Base-by-base conservation (phyloP, 768 basidiomycete genomes). In the Crucibulum laeve region DNA sequence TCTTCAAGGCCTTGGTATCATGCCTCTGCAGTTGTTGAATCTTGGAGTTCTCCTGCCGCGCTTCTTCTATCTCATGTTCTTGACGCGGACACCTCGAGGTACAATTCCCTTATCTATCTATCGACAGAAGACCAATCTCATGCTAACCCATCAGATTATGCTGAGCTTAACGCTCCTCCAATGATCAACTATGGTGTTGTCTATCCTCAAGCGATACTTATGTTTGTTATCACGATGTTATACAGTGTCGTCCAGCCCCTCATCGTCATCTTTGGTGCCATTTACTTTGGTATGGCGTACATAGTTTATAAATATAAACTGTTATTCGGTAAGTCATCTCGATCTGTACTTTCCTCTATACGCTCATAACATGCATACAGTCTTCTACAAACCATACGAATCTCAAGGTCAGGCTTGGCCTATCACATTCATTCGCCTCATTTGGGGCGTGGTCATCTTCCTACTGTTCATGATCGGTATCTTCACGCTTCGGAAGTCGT, bases 381-480 rank as follows among this genome's bases (percentile, higher is more conserved):
- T 97, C 15, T 98, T 95, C 71, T 96, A 96, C 71, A 97, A 97
- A 57, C 95, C 96, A 0, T 98, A 97, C 63, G 94, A 97, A 65
- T 91, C 89, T 2, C 88, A 87, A 53, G 96, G 96, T 2, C 93
- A 97, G 67, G 96, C 94, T 1, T 98, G 96, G 95, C 91, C 92
- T 0, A 82, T 97, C 52, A 94, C 96, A 0, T 97, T 94, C 61
- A 77, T 82, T 21, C 87, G 95, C 5, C 79, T 96, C 30, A 84
- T 94, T 24, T 91, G 90, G 86, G 94, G 90, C 35, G 78, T 98
- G 44, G 59, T 95, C 59, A 89, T 95, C 42, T 98, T 94, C 74
- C 82, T 94, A 44, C 60, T 93, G 35, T 96, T 98, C 74, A 98
- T 98, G 96, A 90, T 84, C 35, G 94, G 94, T 37, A 87, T 96